Base-by-base conservation (phyloP, 2,329 filamentous ascomycete species). In the Trichoderma aggressivum region DNA sequence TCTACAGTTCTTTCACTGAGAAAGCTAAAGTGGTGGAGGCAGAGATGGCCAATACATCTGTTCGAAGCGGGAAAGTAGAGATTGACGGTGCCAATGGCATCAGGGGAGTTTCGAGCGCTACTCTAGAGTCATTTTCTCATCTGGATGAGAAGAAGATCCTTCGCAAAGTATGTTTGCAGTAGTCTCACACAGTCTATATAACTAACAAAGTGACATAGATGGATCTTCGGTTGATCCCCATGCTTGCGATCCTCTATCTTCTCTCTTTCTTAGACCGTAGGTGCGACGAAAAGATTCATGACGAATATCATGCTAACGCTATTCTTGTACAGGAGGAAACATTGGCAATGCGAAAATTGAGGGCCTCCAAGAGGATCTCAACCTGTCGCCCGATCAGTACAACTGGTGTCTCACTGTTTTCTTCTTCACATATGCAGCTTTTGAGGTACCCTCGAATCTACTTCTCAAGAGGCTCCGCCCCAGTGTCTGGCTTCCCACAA, bases 401-500 rank as follows among this genome's bases (percentile, higher is more conserved):
- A 94, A 94, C 80, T 85, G 88, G 76, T 86, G 89, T 60, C 83
- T 91, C 4, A 86, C 85, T 5, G 88, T 94, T 72, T 96, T 96
- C 84, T 96, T 95, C 84, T 88, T 95, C 74, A 79, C 91, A 2
- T 96, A 96, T 77, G 86, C 91, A 2, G 84, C 91, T 24, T 93
- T 93, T 73, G 92, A 95, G 77, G 88, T 91, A 0, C 83, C 92
- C 21, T 93, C 90, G 67, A 96, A 96, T 76, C 80, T 94, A 16
- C 80, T 95, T 11, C 87, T 96, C 70, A 96, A 95, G 80, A 87
- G 86, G 16, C 83, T 94, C 63, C 86, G 90, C 0, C 93, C 93
- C 0, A 91, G 89, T 43, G 81, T 92, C 64, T 97, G 94, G 83
- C 86, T 95, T 32, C 91, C 93, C 0, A 81, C 85, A 7, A 95